A percentile compares a stretch with the other conserved stretches of the same genome.
Evolutionary conservation across 495 filamentous ascomycete genomes (phyloP).

Genomic region (Hypoxylon cercidicola): DNA sequence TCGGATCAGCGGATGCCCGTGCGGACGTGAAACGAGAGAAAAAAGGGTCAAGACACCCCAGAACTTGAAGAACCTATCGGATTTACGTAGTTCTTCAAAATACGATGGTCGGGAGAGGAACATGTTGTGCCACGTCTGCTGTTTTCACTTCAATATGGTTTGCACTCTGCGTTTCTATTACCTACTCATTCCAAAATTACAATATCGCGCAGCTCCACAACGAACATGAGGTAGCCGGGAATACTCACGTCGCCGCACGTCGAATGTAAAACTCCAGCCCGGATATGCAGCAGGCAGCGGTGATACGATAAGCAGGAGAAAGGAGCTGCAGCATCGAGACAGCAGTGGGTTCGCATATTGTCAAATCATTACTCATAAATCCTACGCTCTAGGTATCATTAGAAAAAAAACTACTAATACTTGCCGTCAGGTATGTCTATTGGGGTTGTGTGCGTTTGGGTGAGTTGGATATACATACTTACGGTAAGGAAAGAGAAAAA

Average conservation of each 20-base stretch:
- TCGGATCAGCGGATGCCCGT: conserved; percentile 14
- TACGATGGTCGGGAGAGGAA: too few species aligned
- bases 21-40: neutral
- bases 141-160: conserved; percentile 56
- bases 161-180: conserved; percentile 47
- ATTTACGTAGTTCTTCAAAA: too few species aligned
- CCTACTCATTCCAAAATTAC: neutral
- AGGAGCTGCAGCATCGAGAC: neutral
- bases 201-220: too few species aligned
- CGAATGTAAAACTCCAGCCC: conserved; percentile 18
- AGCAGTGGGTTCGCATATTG: neutral
- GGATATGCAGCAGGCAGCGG: conserved; percentile 58
- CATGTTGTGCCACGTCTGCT: neutral
- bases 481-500: too few species aligned
- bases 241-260: conserved; percentile 38
- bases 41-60: neutral
- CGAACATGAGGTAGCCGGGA: too few species aligned
- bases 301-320: conserved; percentile 54
- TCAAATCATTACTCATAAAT: neutral
- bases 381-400: too few species aligned
- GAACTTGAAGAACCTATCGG: neutral
- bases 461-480: too few species aligned
- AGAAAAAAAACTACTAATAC: too few species aligned
- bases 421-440: too few species aligned
- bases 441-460: too few species aligned